Percentiles rank a stretch among this genome's conserved stretches.
Conservation (phyloP, 176 grass and related monocot genomes). For the Poa annua region DNA sequence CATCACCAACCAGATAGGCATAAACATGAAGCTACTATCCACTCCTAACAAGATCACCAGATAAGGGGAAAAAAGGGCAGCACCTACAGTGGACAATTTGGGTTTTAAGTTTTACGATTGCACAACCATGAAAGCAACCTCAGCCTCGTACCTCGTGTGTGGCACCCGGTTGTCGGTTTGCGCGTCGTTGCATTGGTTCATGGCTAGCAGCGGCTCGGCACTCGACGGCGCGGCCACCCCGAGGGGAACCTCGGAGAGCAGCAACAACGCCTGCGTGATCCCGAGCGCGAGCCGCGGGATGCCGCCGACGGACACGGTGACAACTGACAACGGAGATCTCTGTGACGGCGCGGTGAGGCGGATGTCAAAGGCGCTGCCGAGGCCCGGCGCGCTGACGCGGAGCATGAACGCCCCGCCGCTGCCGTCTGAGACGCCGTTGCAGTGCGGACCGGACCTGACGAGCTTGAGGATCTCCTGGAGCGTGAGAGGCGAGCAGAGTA, state of each 20-base stretch:
- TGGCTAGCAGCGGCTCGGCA: slow-evolving; percentile 78
- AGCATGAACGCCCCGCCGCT: slow-evolving; percentile 60
- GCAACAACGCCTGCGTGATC: slow-evolving; percentile 56
- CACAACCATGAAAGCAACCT: slow-evolving; percentile 37
- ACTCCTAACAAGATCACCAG: slow-evolving; percentile 13
- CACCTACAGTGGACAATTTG: neutral
- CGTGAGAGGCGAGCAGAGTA: slow-evolving; percentile 85
- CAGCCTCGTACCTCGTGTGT: slow-evolving; percentile 46
- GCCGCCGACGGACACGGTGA: slow-evolving; percentile 76
- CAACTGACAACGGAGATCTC: slow-evolving; percentile 76
- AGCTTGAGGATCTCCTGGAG: slow-evolving; percentile 92
- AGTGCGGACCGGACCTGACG: slow-evolving; percentile 79
- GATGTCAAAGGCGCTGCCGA: slow-evolving; percentile 68
- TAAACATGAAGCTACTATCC: slow-evolving; percentile 18
- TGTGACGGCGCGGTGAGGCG: slow-evolving; percentile 72
- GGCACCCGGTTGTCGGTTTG: slow-evolving; percentile 95
- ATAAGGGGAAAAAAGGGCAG: slow-evolving; percentile 2
- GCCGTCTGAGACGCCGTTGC: slow-evolving; percentile 52
- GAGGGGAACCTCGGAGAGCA: slow-evolving; percentile 84
- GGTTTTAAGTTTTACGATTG: neutral
- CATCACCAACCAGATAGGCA: slow-evolving; percentile 33
- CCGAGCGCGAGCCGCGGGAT: slow-evolving; percentile 79
- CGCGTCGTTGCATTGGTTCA: slow-evolving; percentile 91
- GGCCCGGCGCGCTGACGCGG: slow-evolving; percentile 75
- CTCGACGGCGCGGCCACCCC: slow-evolving; percentile 51